Evolutionary conservation across 1,284 basidiomycete genomes (phyloP), one percentile per base, ranked within the genome.

Genomic region (Butyriboletus pseudospeciosus): DNA sequence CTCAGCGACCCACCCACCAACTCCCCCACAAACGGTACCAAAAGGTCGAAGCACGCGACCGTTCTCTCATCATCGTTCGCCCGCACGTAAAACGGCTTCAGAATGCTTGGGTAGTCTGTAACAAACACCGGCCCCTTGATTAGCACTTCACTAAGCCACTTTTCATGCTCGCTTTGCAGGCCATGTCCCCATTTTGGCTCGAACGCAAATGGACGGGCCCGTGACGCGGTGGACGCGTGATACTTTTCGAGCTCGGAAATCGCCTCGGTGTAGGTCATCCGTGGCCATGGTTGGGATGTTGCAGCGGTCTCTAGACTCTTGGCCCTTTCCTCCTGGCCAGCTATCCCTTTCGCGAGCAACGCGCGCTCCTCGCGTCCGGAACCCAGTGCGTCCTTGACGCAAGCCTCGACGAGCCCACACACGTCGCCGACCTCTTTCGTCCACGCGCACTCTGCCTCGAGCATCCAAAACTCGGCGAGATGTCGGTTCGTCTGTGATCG

Each of bases 31-130:
- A 80, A 73, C 0, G 96, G 97, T 13, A 98, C 83, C 48, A 99
- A 80, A 25, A 99, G 79, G 70, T 99, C 96, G 66, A 99, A 98
- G 73, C 95, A 98, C 12, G 89, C 92, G 5, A 92, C 93, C 1
- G 92, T 95, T 52, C 67, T 63, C 39, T 51, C 47, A 51, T 66
- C 58, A 47, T 65, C 71, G 66, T 87, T 88, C 38, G 69, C 64
- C 35, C 90, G 86, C 97, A 98, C 98, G 75, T 99, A 99, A 74
- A 98, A 99, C 9, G 97, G 93, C 71, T 99, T 99, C 59, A 91
- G 71, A 0, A 62, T 35, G 1, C 77, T 73, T 0, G 96, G 96
- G 69, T 98, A 99, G 69, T 96, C 84, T 5, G 87, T 92, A 43
- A 99, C 87, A 67, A 98, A 98, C 1, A 95, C 80, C 0, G 97